Base-by-base conservation (phyloP, 495 filamentous ascomycete species). In the Penicillium atrosanguineum region DNA sequence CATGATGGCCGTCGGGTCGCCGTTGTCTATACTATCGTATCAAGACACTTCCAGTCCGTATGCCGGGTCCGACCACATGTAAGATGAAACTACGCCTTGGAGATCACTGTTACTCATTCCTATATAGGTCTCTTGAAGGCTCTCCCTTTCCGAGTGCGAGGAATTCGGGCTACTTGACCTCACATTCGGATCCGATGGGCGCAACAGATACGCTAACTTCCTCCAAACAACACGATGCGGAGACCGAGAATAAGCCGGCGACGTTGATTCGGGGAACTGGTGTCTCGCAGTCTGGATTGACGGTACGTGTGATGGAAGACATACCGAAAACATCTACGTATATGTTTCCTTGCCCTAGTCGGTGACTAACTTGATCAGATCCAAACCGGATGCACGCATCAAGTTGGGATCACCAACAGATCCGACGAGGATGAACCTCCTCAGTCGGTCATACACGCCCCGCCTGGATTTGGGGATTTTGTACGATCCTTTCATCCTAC, bases 391-490 rank as follows among this genome's bases (percentile, higher is more conserved):
- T 79, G 81, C 50, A 69, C 84, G 12, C 67, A 77, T 48, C 78
- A 80, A 26, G 69, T 79, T 41, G 64, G 61, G 20, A 63, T 77
- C 52, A 78, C 77, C 60, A 71, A 74, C 50, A 75, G 79, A 20
- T 73, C 78, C 36, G 82, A 84, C 54, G 86, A 92, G 51, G 89
- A 93, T 48, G 81, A 85, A 55, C 72, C 76, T 47, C 82, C 89
- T 20, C 78, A 86, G 52, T 95, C 91, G 3, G 91, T 94, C 44
- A 95, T 96, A 60, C 90, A 95, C 73, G 89, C 87, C 19, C 91
- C 91, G 4, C 71, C 87, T 58, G 87, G 86, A 37, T 95, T 91
- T 70, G 78, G 81, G 45, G 79, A 80, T 49, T 92, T 92, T 80
- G 88, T 93, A 62, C 73, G 86, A 71, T 3, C 46, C 56, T 40